Conservation (phyloP, 345 rosid species). For the Combretum micranthum region DNA sequence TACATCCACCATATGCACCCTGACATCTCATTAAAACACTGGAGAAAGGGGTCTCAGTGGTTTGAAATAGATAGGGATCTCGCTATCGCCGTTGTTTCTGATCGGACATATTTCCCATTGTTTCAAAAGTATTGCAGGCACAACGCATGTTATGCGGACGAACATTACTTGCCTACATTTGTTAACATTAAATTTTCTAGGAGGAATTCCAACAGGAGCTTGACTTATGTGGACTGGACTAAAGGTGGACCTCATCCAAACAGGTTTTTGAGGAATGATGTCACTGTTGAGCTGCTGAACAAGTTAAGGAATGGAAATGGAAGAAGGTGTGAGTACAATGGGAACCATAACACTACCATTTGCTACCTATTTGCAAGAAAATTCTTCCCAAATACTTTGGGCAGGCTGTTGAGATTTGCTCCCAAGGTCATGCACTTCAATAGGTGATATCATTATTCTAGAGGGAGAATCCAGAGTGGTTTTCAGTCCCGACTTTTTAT, state of each 20-base stretch:
- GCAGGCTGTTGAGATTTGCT: constrained; percentile 55
- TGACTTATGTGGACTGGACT: constrained; percentile 48
- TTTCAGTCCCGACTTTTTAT: too few relatives aligned
- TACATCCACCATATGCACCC: constrained; percentile 24
- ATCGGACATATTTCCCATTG: constrained; percentile 23
- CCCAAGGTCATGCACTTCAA: constrained; percentile 41
- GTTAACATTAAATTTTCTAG: constrained; percentile 14
- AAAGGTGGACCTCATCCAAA: constrained; percentile 38
- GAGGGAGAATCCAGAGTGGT: too few relatives aligned
- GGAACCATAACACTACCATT: constrained; percentile 29
- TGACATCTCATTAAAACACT: constrained; percentile 14
- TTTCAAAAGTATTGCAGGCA: constrained; percentile 28
- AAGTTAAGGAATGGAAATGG: constrained; percentile 46
- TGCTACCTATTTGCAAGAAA: constrained; percentile 90
- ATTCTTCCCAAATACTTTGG: constrained; percentile 56
- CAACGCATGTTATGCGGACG: constrained; percentile 29
- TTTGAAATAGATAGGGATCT: constrained; percentile 39
- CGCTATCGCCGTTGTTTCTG: constrained; percentile 30
- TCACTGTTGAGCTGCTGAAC: constrained; percentile 35
- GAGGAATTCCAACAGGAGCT: constrained; percentile 27
- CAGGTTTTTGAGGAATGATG: constrained; percentile 20
- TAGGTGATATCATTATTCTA: background rate
- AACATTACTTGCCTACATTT: constrained; percentile 40
- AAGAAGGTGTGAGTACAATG: constrained; percentile 49
- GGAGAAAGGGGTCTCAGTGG: constrained; percentile 53